phyloP scores from a whole-genome alignment of 2,329 filamentous ascomycete species.

The Tolypocladium amazonense region DNA sequence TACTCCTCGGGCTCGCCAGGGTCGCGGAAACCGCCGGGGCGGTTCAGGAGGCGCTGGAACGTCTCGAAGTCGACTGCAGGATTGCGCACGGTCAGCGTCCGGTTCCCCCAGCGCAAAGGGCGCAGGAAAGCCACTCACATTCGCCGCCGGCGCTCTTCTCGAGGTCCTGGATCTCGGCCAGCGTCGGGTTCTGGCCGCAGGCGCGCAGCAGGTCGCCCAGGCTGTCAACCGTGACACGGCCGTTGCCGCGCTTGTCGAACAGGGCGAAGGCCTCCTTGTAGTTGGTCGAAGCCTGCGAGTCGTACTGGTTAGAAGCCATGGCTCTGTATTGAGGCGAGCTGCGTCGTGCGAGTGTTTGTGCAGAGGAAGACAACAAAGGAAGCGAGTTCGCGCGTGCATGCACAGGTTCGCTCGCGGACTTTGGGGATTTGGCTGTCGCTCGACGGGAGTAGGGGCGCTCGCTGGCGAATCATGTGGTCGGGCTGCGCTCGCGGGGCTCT shows the following conservation, averaged over 20 bases:
- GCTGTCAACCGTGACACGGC: slow-evolving; percentile 75
- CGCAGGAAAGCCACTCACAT: slow-evolving; percentile 56
- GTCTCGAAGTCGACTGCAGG: slow-evolving; percentile 87
- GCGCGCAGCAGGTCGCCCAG: slow-evolving; percentile 91
- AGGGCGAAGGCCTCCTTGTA: slow-evolving; percentile 99
- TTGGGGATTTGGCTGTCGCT: background rate
- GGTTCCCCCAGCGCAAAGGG: background rate
- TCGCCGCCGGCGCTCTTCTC: slow-evolving; percentile 84
- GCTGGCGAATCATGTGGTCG: slow-evolving; percentile 21
- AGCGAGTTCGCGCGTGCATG: background rate
- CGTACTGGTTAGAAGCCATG: slow-evolving; percentile 43
- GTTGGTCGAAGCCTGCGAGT: slow-evolving; percentile 71
- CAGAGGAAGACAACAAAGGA: background rate
- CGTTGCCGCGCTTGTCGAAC: slow-evolving; percentile 98
- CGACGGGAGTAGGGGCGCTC: background rate
- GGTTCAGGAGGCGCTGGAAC: slow-evolving; percentile 93
- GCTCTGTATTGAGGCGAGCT: background rate
- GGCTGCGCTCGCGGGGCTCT: slow-evolving; percentile 15
- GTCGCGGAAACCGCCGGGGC: slow-evolving; percentile 95
- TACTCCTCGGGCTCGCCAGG: slow-evolving; percentile 97
- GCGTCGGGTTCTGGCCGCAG: slow-evolving; percentile 94
- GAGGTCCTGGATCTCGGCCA: slow-evolving; percentile 83
- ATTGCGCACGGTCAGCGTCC: background rate
- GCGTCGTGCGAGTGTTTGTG: slow-evolving; percentile 1
- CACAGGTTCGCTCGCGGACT: background rate